Conservation (phyloP, 495 filamentous ascomycete species). For the Tuber calosporum region DNA sequence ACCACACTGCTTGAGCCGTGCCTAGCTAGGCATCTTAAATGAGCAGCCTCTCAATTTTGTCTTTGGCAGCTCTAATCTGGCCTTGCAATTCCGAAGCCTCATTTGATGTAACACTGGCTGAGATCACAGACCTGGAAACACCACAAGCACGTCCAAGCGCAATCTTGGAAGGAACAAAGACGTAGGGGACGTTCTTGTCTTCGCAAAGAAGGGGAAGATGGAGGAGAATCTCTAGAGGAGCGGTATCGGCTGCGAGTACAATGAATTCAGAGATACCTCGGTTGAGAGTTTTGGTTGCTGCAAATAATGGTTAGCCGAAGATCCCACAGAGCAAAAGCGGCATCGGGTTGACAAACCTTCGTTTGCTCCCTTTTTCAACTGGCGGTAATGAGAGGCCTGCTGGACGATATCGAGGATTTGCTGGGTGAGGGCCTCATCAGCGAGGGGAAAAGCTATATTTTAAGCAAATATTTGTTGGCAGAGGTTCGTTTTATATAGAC, state of each 20-base stretch:
- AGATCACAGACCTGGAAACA: conserved; percentile 80
- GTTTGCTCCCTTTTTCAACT: conserved; percentile 80
- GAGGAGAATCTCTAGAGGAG: conserved; percentile 80
- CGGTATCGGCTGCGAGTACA: conserved; percentile 78
- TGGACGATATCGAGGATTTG: conserved; percentile 81
- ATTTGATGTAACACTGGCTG: conserved; percentile 81
- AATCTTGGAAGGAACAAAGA: conserved; percentile 61
- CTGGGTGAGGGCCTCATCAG: conserved; percentile 70
- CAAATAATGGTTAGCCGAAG: conserved; percentile 27
- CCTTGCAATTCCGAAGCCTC: conserved; percentile 78
- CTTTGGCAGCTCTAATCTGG: conserved; percentile 78
- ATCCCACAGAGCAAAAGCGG: conserved; percentile 5
- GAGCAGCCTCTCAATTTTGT: conserved; percentile 93
- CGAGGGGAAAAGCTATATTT: conserved; percentile 73
- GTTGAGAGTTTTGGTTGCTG: conserved; percentile 77
- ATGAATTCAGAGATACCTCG: conserved; percentile 82
- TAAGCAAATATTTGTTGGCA: conserved; percentile 28
- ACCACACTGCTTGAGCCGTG: background rate
- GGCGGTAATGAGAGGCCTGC: conserved; percentile 73
- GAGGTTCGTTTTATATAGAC: background rate
- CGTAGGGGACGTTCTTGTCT: conserved; percentile 69
- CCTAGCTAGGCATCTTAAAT: conserved; percentile 55
- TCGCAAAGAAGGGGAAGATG: conserved; percentile 84
- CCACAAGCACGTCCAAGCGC: conserved; percentile 78
- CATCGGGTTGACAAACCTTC: conserved; percentile 43